These are phyloP conservation scores for Polygonum maritimum DNA, from an alignment of 148 eudicot genomes.

Conservation along the genomic window DNA sequence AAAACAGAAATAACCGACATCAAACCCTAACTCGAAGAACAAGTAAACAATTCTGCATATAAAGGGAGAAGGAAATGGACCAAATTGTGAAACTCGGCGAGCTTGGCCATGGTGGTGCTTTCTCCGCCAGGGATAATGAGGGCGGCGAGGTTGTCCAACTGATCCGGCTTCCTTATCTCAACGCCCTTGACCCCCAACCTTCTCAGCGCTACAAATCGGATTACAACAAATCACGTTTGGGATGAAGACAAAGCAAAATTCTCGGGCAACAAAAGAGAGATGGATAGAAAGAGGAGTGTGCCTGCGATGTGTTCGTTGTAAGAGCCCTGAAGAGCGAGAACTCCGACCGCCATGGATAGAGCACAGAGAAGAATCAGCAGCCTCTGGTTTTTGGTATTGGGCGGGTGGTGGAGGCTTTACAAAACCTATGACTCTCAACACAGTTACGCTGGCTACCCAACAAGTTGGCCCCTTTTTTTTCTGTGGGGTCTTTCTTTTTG, in stretches of 20 bases:
- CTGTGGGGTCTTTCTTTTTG: neutral
- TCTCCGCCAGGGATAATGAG: conserved; percentile 98
- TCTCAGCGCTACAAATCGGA: conserved; percentile 40
- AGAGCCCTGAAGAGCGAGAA: conserved; percentile 93
- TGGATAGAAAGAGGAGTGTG: neutral
- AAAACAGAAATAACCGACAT: neutral
- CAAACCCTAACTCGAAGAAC: neutral
- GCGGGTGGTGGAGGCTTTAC: neutral
- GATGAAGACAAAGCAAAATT: neutral
- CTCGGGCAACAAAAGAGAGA: neutral
- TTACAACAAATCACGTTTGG: neutral
- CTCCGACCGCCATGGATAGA: conserved; percentile 58
- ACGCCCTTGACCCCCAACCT: conserved; percentile 80
- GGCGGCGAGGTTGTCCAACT: conserved; percentile 50
- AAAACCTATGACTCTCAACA: neutral
- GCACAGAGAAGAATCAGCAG: conserved; percentile 5
- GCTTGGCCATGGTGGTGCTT: conserved; percentile 98
- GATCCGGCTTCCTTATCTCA: conserved; percentile 76
- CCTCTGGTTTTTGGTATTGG: neutral
- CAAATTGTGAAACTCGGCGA: conserved; percentile 74
- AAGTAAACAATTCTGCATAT: neutral
- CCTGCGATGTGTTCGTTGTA: conserved; percentile 95
- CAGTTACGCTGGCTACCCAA: neutral
- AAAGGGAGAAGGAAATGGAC: conserved; percentile 20
- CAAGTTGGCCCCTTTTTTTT: neutral